Evolutionary conservation across 768 basidiomycete genomes (phyloP).

Genomic region (Nidularia pulvinata): DNA sequence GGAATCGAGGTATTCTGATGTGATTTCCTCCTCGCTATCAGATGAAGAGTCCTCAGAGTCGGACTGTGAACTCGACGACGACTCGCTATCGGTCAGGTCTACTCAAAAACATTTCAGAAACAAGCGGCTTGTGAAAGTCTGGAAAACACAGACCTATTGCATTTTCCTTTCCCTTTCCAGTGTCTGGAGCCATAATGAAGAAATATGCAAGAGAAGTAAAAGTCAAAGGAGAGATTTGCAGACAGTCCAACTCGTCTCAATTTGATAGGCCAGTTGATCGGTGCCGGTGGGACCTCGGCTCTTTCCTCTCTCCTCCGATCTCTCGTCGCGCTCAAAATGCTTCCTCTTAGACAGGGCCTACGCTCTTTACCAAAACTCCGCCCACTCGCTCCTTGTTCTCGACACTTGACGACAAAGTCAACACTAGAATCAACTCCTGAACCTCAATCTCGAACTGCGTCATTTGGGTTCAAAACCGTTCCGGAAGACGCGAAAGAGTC

Average conservation of each 20-base stretch:
- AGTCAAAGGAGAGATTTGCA: no score
- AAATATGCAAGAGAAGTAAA: not conserved
- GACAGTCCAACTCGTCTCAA: no score
- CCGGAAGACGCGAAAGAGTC: conserved; percentile 86
- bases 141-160: conserved; percentile 25
- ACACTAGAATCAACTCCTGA: conserved; percentile 5
- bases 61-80: conserved; percentile 26
- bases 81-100: conserved; percentile 13
- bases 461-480: conserved; percentile 93
- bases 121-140: no score
- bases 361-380: conserved; percentile 10
- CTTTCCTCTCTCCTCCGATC: no score
- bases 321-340: conserved; percentile 13
- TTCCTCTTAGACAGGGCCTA: conserved; percentile 13
- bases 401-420: conserved; percentile 18
- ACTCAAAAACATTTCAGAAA: not conserved
- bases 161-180: conserved; percentile 45
- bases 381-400: conserved; percentile 5
- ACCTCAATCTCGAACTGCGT: conserved; percentile 51
- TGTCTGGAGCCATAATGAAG: conserved; percentile 12
- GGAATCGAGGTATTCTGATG: conserved; percentile 59
- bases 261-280: no score
- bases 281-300: no score
- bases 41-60: conserved; percentile 32
- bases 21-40: conserved; percentile 47